Conservation (phyloP, 2,329 filamentous ascomycete genomes). For the Neopestalotiopsis clavispora region DNA sequence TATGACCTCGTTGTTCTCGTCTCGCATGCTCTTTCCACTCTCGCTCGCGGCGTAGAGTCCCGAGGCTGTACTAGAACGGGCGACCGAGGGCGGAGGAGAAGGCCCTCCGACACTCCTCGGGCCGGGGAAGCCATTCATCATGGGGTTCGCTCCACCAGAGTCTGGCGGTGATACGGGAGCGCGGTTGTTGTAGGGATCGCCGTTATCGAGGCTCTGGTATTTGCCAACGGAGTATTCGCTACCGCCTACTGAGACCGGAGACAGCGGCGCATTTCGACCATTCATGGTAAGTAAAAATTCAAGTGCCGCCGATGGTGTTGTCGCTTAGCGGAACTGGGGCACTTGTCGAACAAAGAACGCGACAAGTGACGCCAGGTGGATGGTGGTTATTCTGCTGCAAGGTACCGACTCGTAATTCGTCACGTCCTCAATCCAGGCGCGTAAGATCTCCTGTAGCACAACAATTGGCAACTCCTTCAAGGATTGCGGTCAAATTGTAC, state of each 20-base stretch:
- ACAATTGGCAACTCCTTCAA: neutral
- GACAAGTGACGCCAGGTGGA: constrained; percentile 19
- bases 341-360: constrained; percentile 27
- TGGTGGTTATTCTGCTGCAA: neutral
- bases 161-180: constrained; percentile 71
- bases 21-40: constrained; percentile 63
- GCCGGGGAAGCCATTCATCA: constrained; percentile 65
- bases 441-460: neutral
- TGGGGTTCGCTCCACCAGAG: constrained; percentile 65
- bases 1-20: constrained; percentile 66
- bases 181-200: constrained; percentile 58
- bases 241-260: constrained; percentile 81
- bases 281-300: constrained; percentile 61
- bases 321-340: constrained; percentile 23
- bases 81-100: constrained; percentile 88
- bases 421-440: neutral
- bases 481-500: neutral
- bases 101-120: constrained; percentile 66
- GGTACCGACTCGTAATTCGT: neutral
- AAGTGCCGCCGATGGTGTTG: constrained; percentile 20
- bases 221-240: constrained; percentile 81
- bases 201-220: constrained; percentile 62
- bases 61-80: constrained; percentile 84
- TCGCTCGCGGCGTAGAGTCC: constrained; percentile 73
- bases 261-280: constrained; percentile 76